phyloP scores from a whole-genome alignment of 2,329 filamentous ascomycete species.

The Endoconidiophora polonica region DNA sequence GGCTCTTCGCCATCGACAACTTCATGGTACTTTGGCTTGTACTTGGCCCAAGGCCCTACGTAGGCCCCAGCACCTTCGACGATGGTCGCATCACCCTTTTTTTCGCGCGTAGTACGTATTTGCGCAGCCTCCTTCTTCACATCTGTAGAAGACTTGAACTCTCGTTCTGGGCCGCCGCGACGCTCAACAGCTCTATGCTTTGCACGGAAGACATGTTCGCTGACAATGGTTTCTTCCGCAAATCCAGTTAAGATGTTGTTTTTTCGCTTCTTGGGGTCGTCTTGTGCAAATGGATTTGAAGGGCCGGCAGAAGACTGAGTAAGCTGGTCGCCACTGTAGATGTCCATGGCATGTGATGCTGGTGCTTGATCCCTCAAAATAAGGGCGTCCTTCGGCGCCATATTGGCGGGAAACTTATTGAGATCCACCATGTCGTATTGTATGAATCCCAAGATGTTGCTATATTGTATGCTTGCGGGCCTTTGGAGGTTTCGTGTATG shows the following conservation, averaged over 20 bases:
- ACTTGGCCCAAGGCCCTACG: slow-evolving; percentile 86
- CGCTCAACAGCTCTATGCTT: slow-evolving; percentile 75
- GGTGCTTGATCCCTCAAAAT: slow-evolving; percentile 35
- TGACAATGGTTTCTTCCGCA: slow-evolving; percentile 76
- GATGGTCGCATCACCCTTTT: slow-evolving; percentile 67
- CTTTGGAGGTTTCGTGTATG: no score
- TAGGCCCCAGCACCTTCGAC: slow-evolving; percentile 81
- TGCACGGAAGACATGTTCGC: slow-evolving; percentile 74
- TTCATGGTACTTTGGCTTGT: slow-evolving; percentile 55
- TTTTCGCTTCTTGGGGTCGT: slow-evolving; percentile 50
- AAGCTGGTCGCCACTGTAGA: slow-evolving; percentile 57
- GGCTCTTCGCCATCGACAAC: slow-evolving; percentile 59
- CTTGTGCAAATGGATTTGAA: slow-evolving; percentile 55
- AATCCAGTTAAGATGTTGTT: slow-evolving; percentile 63
- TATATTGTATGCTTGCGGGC: no score
- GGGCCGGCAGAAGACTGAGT: slow-evolving; percentile 50
- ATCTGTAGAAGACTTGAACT: slow-evolving; percentile 35
- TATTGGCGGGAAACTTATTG: slow-evolving; percentile 47
- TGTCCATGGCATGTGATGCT: slow-evolving; percentile 42
- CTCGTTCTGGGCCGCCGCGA: slow-evolving; percentile 38
- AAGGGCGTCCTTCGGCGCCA: slow-evolving; percentile 47
- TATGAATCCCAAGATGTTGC: not conserved
- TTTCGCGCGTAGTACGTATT: slow-evolving; percentile 60
- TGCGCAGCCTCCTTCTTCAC: slow-evolving; percentile 55
- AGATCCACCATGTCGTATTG: slow-evolving; percentile 36